phyloP scores from a whole-genome alignment of 2,329 filamentous ascomycete genomes.

The Coniochaeta ligniaria region DNA sequence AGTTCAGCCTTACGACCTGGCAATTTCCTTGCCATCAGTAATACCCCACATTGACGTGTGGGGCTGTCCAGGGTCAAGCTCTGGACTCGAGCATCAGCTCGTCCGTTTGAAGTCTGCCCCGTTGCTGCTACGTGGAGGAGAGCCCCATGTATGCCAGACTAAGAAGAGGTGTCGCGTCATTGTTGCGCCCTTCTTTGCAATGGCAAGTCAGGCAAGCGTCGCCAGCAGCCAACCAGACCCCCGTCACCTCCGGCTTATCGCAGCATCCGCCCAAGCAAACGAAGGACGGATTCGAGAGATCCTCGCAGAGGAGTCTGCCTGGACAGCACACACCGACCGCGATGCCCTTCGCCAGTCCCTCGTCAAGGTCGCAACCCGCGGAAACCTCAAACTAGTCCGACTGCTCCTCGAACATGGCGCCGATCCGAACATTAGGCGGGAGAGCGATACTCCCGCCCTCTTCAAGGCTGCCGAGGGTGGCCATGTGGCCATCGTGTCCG shows the following conservation, averaged over 20 bases:
- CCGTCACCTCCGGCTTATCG: slow-evolving; percentile 27
- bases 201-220: slow-evolving; percentile 18
- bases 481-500: slow-evolving; percentile 22
- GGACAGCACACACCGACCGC: slow-evolving; percentile 24
- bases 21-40: not conserved
- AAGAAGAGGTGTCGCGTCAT: not conserved
- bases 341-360: slow-evolving; percentile 28
- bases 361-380: slow-evolving; percentile 27
- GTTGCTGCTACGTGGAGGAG: not conserved
- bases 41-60: not conserved
- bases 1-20: not conserved
- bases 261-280: slow-evolving; percentile 27
- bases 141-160: not conserved
- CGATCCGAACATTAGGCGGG: slow-evolving; percentile 24
- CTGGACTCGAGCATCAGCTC: not conserved
- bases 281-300: slow-evolving; percentile 27
- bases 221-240: slow-evolving; percentile 29
- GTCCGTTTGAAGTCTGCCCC: not conserved
- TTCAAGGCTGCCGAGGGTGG: slow-evolving; percentile 29
- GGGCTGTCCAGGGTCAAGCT: not conserved
- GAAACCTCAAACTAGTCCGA: slow-evolving; percentile 24
- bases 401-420: slow-evolving; percentile 30
- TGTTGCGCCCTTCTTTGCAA: not conserved
- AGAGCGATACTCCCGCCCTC: slow-evolving; percentile 27
- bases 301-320: slow-evolving; percentile 24